Conservation (phyloP, 2,329 filamentous ascomycete species). For the Leptographium galeiforme region DNA sequence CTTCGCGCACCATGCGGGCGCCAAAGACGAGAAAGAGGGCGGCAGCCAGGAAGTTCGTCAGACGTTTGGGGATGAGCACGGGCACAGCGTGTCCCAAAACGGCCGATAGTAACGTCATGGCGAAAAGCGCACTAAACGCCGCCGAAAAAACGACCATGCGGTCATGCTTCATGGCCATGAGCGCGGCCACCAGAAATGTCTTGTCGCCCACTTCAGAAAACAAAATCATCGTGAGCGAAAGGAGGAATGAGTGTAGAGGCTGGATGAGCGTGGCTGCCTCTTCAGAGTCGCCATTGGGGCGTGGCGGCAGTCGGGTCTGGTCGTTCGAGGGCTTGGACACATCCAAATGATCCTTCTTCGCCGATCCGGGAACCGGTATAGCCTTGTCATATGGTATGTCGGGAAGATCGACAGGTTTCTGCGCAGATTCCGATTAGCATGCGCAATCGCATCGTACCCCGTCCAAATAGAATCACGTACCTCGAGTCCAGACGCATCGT, state of each 20-base stretch:
- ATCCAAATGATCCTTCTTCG: slow-evolving; percentile 51
- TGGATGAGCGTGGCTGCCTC: slow-evolving; percentile 50
- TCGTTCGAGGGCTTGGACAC: slow-evolving; percentile 25
- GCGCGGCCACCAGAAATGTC: slow-evolving; percentile 88
- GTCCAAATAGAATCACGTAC: slow-evolving; percentile 24
- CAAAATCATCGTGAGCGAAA: slow-evolving; percentile 94
- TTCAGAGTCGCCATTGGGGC: slow-evolving; percentile 19
- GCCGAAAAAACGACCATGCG: slow-evolving; percentile 87
- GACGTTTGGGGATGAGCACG: slow-evolving; percentile 73
- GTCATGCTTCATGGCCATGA: slow-evolving; percentile 99
- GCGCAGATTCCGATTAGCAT: background rate
- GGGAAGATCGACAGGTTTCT: slow-evolving; percentile 76
- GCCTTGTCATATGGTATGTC: slow-evolving; percentile 63
- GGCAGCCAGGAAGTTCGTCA: slow-evolving; percentile 79
- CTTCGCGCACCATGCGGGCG: slow-evolving; percentile 69
- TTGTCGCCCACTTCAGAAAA: slow-evolving; percentile 97
- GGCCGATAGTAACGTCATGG: slow-evolving; percentile 92
- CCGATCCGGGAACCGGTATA: slow-evolving; percentile 52
- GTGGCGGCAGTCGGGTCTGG: slow-evolving; percentile 9
- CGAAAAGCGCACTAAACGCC: slow-evolving; percentile 78
- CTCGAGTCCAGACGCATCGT: slow-evolving; percentile 40
- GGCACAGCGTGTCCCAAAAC: slow-evolving; percentile 87
- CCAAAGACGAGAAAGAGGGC: slow-evolving; percentile 84
- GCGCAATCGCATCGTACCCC: background rate
- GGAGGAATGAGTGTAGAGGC: slow-evolving; percentile 74